Evolutionary conservation across 768 basidiomycete species (phyloP).

Genomic region (Tylopilus rubrobrunneus): DNA sequence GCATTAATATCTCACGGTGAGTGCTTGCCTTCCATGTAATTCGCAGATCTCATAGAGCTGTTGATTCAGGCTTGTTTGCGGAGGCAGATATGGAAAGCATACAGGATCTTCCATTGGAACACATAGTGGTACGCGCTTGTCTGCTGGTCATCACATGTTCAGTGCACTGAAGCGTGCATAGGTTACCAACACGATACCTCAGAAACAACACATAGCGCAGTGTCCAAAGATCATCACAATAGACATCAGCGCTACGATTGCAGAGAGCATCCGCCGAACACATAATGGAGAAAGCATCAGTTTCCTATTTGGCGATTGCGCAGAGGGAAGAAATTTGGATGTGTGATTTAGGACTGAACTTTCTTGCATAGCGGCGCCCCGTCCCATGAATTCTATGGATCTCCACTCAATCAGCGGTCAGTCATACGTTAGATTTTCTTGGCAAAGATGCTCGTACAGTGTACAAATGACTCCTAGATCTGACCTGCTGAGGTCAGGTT

Average conservation of each 20-base stretch:
- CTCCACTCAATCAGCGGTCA: background rate
- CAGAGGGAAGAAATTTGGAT: slow-evolving; percentile 40
- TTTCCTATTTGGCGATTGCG: slow-evolving; percentile 81
- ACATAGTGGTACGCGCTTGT: slow-evolving; percentile 67
- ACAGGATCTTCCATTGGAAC: slow-evolving; percentile 70
- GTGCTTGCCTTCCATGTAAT: slow-evolving; percentile 13
- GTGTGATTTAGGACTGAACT: slow-evolving; percentile 15
- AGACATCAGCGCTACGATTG: slow-evolving; percentile 88
- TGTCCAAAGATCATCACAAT: slow-evolving; percentile 82
- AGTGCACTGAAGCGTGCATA: slow-evolving; percentile 28
- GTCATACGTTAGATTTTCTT: background rate
- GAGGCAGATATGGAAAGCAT: slow-evolving; percentile 68
- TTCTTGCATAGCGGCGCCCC: background rate
- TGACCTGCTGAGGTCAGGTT: background rate
- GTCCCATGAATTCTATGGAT: background rate
- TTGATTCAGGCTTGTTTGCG: slow-evolving; percentile 64
- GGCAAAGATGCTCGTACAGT: background rate
- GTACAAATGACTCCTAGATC: too few relatives aligned
- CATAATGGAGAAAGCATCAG: slow-evolving; percentile 95
- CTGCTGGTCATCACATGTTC: background rate
- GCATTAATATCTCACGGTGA: slow-evolving; percentile 91
- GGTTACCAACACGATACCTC: slow-evolving; percentile 96
- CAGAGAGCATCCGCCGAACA: slow-evolving; percentile 93
- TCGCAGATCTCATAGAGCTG: slow-evolving; percentile 3
- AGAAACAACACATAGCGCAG: slow-evolving; percentile 56